Evolutionary conservation across 345 rosid genomes (phyloP), one percentile per base, ranked within the genome.

Genomic region (Citrus cavaleriei): DNA sequence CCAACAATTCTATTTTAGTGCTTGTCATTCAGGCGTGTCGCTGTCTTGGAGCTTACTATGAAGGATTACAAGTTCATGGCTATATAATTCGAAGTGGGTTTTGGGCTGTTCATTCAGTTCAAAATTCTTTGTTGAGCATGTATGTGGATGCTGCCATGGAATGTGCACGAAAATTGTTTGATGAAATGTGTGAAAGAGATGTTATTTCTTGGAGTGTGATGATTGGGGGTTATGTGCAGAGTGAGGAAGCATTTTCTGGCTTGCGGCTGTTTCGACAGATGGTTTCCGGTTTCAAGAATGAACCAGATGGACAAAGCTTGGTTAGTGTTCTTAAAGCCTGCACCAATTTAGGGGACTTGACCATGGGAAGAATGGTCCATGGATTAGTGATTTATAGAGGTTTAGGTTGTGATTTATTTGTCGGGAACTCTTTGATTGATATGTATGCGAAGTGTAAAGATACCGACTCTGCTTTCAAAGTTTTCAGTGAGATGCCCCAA

Each of bases 181-280:
- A 89, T 67, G 94, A 91, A 88, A 94, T 90, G 91, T 81, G 76
- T 54, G 87, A 82, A 0, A 89, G 81, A 85, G 95, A 89, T 71
- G 91, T 90, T 62, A 86, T 90, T 68, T 89, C 93, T 7, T 91
- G 93, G 94, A 91, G 92, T 82, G 85, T 88, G 74, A 81, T 88
- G 77, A 90, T 92, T 1, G 79, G 79, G 58, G 91, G 91, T 55
- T 86, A 86, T 87, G 85, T 86, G 81, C 86, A 84, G 40, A 77
- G 68, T 16, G 80, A 78, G 25, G 89, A 87, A 60, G 83, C 90
- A 55, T 77, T 70, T 28, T 5, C 72, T 78, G 91, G 90, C 46
- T 78, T 84, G 81, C 46, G 68, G n/a, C 66, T 91, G 82, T 92
- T 94, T 63, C 74, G 7, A 38, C 70, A 86, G 81, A 94, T 94